Evolutionary conservation across 2,329 filamentous ascomycete species (phyloP).

Genomic region (Harringtonia lauricola): DNA sequence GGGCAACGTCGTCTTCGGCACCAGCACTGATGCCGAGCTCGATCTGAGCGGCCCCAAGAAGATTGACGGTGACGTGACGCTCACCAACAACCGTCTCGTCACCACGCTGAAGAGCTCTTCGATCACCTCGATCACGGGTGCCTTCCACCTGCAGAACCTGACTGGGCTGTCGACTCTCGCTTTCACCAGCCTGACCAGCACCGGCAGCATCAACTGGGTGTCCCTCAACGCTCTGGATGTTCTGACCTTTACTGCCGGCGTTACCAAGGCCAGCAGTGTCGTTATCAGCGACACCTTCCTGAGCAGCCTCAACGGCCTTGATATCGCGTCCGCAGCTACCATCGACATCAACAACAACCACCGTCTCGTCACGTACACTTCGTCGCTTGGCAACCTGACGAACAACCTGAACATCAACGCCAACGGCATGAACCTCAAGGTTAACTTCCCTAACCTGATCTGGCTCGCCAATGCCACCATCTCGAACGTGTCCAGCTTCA

Average conservation of each 20-base stretch:
- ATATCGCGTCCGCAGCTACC: constrained; percentile 58
- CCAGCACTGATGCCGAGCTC: constrained; percentile 43
- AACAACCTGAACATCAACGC: constrained; percentile 60
- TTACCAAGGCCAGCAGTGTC: constrained; percentile 59
- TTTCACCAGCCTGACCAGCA: constrained; percentile 52
- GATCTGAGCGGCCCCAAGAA: constrained; percentile 47
- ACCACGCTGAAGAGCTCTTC: constrained; percentile 49
- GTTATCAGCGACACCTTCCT: constrained; percentile 81
- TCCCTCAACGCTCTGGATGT: constrained; percentile 53
- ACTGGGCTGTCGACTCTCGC: constrained; percentile 57
- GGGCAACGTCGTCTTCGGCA: constrained; percentile 56
- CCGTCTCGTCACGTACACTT: constrained; percentile 63
- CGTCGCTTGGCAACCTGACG: constrained; percentile 67
- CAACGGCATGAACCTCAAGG: constrained; percentile 63
- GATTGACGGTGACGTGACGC: constrained; percentile 46
- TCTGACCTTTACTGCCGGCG: constrained; percentile 34
- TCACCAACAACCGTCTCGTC: constrained; percentile 49
- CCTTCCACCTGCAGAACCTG: constrained; percentile 59
- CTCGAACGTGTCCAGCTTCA: constrained; percentile 66
- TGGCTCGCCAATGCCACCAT: constrained; percentile 73
- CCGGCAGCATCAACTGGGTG: constrained; percentile 59
- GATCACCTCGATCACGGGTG: constrained; percentile 54
- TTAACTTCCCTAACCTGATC: constrained; percentile 68
- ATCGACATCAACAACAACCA: constrained; percentile 88
- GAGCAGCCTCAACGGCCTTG: constrained; percentile 66